Conservation (phyloP, 108 stramenopile species). For the Cyclotella atomus region DNA sequence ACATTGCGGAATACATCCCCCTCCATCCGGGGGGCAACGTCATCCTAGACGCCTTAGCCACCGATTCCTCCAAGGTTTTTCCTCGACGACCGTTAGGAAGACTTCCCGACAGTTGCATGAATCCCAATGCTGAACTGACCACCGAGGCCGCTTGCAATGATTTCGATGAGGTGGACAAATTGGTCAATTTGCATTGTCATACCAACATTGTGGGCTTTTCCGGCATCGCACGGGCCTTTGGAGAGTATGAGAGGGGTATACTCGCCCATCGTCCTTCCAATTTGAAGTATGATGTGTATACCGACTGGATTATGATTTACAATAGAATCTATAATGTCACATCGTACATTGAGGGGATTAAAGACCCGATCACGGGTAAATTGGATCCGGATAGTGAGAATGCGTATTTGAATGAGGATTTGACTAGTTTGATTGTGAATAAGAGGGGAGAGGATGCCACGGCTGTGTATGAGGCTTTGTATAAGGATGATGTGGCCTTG, state of each 20-base stretch:
- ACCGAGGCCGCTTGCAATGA: slow-evolving; percentile 28
- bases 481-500: slow-evolving; percentile 38
- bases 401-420: slow-evolving; percentile 50
- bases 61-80: slow-evolving; percentile 50
- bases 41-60: slow-evolving; percentile 27
- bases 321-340: slow-evolving; percentile 56
- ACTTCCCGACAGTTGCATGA: slow-evolving; percentile 39
- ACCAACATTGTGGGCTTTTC: slow-evolving; percentile 34
- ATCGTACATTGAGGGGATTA: slow-evolving; percentile 38
- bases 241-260: slow-evolving; percentile 36
- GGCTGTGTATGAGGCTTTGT: slow-evolving; percentile 50
- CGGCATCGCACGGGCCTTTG: slow-evolving; percentile 25
- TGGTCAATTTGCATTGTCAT: slow-evolving; percentile 44
- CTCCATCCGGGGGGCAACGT: slow-evolving; percentile 46
- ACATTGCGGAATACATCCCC: slow-evolving; percentile 30
- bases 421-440: slow-evolving; percentile 51
- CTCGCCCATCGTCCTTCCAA: slow-evolving; percentile 28
- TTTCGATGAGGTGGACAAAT: slow-evolving; percentile 43
- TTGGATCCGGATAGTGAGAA: slow-evolving; percentile 39
- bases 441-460: slow-evolving; percentile 57
- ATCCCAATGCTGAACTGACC: slow-evolving; percentile 19
- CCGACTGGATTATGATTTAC: slow-evolving; percentile 51
- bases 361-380: slow-evolving; percentile 26
- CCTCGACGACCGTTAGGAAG: slow-evolving; percentile 45
- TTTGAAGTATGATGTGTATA: slow-evolving; percentile 36